phyloP scores from a whole-genome alignment of 2,329 filamentous ascomycete species.

The Leptographium radiaticola region DNA sequence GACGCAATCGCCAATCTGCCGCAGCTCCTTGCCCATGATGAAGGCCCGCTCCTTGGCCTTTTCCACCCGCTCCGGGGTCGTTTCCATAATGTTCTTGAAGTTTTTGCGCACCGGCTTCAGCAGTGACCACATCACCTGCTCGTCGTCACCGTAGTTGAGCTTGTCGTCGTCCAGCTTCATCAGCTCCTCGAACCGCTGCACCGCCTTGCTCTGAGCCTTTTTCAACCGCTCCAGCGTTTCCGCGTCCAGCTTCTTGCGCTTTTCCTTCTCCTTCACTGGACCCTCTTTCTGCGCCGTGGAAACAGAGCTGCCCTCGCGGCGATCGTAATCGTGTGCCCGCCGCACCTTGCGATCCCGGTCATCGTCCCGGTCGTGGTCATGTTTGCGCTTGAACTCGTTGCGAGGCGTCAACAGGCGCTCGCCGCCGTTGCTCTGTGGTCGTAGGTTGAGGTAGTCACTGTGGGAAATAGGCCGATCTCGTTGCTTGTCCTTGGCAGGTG shows the following conservation, averaged over 20 bases:
- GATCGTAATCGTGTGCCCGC: slow-evolving; percentile 31
- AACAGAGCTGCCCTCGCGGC: slow-evolving; percentile 20
- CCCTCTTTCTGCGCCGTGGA: slow-evolving; percentile 17
- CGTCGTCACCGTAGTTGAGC: slow-evolving; percentile 20
- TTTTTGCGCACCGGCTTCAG: slow-evolving; percentile 22
- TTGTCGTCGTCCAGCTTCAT: slow-evolving; percentile 22
- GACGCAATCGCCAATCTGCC: slow-evolving; percentile 23
- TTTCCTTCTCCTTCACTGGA: slow-evolving; percentile 25
- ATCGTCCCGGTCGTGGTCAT: slow-evolving; percentile 37
- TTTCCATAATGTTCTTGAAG: slow-evolving; percentile 24
- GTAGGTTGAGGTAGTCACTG: slow-evolving; percentile 13
- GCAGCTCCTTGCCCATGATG: slow-evolving; percentile 23
- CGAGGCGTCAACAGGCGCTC: slow-evolving; percentile 31
- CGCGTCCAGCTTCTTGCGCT: slow-evolving; percentile 20
- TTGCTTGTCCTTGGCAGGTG: slow-evolving; percentile 31
- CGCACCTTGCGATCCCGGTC: slow-evolving; percentile 35
- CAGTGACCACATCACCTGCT: slow-evolving; percentile 25
- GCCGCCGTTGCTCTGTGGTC: slow-evolving; percentile 20
- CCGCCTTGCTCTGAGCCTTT: slow-evolving; percentile 20
- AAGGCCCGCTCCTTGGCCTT: slow-evolving; percentile 23
- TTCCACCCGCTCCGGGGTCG: slow-evolving; percentile 16
- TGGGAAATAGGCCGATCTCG: slow-evolving; percentile 26
- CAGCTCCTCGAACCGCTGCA: slow-evolving; percentile 24
- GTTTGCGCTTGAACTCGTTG: slow-evolving; percentile 48
- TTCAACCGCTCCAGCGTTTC: slow-evolving; percentile 23